Evolutionary conservation across 2,329 filamentous ascomycete species (phyloP).

Genomic region (Triangularia verruculosa): DNA sequence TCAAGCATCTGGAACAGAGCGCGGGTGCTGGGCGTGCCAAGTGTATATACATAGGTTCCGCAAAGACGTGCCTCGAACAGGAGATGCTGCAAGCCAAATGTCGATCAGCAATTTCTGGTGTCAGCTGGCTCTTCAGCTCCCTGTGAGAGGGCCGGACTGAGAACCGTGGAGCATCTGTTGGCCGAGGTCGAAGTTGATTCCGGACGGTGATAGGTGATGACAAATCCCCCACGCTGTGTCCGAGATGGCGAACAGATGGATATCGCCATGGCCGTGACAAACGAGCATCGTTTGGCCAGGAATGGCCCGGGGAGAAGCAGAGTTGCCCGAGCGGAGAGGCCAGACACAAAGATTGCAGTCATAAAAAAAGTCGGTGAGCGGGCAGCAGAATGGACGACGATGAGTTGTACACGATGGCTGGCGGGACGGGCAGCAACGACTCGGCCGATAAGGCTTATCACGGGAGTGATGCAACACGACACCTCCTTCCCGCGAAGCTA

Average conservation of each 20-base stretch:
- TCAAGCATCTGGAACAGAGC: neutral
- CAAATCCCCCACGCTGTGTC: neutral
- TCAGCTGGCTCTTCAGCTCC: neutral
- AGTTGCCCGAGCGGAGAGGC: neutral
- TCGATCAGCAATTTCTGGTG: neutral
- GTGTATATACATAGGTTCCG: neutral
- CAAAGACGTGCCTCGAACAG: neutral
- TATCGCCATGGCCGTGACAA: constrained; percentile 2
- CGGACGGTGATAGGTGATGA: neutral
- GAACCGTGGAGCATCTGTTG: neutral
- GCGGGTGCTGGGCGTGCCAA: neutral
- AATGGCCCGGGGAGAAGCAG: neutral
- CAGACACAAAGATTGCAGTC: constrained; percentile 15
- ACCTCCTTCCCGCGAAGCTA: constrained; percentile 10
- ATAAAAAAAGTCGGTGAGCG: constrained; percentile 24
- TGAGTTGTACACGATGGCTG: constrained; percentile 21
- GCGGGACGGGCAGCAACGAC: neutral
- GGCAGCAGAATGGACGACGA: neutral
- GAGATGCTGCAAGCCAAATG: neutral
- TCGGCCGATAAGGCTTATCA: constrained; percentile 19
- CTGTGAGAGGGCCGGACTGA: neutral
- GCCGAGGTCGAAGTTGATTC: neutral
- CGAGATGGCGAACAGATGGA: neutral
- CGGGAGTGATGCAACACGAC: constrained; percentile 17
- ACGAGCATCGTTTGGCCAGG: constrained; percentile 5